Conservation (phyloP, 2,329 filamentous ascomycete species). For the Torrubiella hemipterigena region DNA sequence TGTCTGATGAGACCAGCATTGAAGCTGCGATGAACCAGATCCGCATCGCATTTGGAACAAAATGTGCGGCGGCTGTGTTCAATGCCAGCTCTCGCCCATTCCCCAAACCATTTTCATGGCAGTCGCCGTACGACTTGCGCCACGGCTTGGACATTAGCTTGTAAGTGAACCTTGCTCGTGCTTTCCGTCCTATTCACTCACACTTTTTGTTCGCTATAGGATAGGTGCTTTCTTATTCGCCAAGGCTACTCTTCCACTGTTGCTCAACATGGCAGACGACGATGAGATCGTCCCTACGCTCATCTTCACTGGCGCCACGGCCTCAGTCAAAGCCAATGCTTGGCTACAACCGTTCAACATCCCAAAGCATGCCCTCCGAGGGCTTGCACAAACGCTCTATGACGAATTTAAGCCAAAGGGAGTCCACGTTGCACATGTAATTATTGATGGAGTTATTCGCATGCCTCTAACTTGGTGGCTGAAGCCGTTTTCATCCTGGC, state of each 20-base stretch:
- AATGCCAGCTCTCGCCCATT: slow-evolving; percentile 6
- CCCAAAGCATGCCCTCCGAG: slow-evolving; percentile 4
- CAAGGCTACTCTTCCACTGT: slow-evolving; percentile 2
- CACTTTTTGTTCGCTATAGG: not conserved
- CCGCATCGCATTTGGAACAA: not conserved
- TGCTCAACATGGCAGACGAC: not conserved
- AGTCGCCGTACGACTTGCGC: slow-evolving; percentile 1
- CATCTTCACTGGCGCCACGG: slow-evolving; percentile 5
- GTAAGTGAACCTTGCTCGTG: not conserved
- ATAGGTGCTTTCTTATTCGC: slow-evolving; percentile 5
- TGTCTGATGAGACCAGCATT: slow-evolving; percentile 1
- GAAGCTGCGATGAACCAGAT: slow-evolving; percentile 2
- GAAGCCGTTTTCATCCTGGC: slow-evolving; percentile 6
- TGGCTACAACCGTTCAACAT: slow-evolving; percentile 6
- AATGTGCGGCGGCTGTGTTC: slow-evolving; percentile 5
- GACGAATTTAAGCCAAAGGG: slow-evolving; percentile 6
- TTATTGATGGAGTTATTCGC: slow-evolving; percentile 6
- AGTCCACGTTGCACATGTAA: slow-evolving; percentile 5
- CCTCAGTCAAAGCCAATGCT: slow-evolving; percentile 6
- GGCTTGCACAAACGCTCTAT: not conserved
- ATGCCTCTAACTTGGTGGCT: slow-evolving; percentile 6
- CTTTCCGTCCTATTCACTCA: not conserved
- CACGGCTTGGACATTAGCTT: slow-evolving; percentile 3
- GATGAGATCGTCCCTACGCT: slow-evolving; percentile 1
- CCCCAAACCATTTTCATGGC: slow-evolving; percentile 7